Evolutionary conservation across 805 yeast genomes (phyloP).

Genomic region (Pichia californica): DNA sequence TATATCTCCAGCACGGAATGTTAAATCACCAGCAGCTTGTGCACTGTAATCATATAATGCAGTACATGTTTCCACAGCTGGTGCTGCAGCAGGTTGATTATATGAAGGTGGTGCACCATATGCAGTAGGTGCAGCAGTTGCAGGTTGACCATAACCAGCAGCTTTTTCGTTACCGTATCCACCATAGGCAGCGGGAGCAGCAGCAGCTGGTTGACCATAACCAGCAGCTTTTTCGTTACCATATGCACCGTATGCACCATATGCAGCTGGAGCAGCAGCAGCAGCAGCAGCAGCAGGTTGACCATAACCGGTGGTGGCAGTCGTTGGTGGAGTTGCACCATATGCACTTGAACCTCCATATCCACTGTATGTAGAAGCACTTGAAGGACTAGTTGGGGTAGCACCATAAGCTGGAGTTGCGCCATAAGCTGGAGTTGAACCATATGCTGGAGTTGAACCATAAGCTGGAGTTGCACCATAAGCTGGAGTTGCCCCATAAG

Average conservation of each 20-base stretch:
- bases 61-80: conserved; percentile 58
- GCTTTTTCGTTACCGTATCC: neutral
- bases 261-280: conserved; percentile 41
- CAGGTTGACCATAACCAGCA: too few species aligned
- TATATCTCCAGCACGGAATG: conserved; percentile 81
- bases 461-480: conserved; percentile 16
- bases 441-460: conserved; percentile 25
- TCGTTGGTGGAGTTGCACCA: conserved; percentile 15
- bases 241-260: conserved; percentile 25
- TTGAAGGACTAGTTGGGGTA: conserved; percentile 18
- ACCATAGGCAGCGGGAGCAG: neutral
- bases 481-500: conserved; percentile 12
- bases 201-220: conserved; percentile 14
- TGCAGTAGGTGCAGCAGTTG: conserved; percentile 2
- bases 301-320: conserved; percentile 26
- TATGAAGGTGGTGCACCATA: neutral
- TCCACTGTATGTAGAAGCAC: conserved; percentile 31
- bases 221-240: conserved; percentile 21
- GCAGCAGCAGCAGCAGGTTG: neutral
- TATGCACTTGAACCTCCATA: conserved; percentile 16
- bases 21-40: conserved; percentile 87
- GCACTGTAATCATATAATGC: conserved; percentile 90
- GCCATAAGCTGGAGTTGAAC: conserved; percentile 26
- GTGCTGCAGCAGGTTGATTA: conserved; percentile 3
- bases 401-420: conserved; percentile 33